A percentile compares a stretch with the other conserved stretches of the same genome.
phyloP scores from a whole-genome alignment of 805 yeast species.

The Kluyveromyces aestuarii region DNA sequence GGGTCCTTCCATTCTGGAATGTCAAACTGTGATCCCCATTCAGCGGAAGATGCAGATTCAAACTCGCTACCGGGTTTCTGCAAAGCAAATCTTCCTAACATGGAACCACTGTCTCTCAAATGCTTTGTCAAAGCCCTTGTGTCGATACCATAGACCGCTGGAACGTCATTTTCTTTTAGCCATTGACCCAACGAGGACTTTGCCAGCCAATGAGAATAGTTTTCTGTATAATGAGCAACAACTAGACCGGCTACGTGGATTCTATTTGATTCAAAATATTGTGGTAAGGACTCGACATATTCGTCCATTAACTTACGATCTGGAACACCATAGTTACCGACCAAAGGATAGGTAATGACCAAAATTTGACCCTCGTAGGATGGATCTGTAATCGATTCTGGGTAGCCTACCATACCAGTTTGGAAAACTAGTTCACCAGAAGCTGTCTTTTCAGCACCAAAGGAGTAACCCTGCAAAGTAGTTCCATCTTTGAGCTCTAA shows the following conservation, averaged over 20 bases:
- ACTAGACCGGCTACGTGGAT: constrained; percentile 96
- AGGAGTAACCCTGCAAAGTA: constrained; percentile 88
- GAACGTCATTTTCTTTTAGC: constrained; percentile 85
- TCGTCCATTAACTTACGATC: constrained; percentile 73
- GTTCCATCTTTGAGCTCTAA: constrained; percentile 84
- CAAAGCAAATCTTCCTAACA: constrained; percentile 78
- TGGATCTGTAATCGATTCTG: constrained; percentile 96
- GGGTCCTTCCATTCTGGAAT: constrained; percentile 92
- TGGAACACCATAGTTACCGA: constrained; percentile 99
- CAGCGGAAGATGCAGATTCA: constrained; percentile 25
- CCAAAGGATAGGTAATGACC: constrained; percentile 92
- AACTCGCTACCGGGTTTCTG: constrained; percentile 35
- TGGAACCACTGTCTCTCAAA: constrained; percentile 87
- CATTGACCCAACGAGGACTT: constrained; percentile 85
- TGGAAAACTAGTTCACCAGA: constrained; percentile 99
- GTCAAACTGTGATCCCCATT: constrained; percentile 58
- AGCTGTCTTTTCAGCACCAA: constrained; percentile 81
- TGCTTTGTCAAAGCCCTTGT: constrained; percentile 91
- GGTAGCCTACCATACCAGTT: constrained; percentile 99
- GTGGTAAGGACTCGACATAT: constrained; percentile 66
- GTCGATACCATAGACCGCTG: constrained; percentile 97
- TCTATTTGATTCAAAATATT: constrained; percentile 83
- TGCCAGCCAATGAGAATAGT: constrained; percentile 90
- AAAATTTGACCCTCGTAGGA: constrained; percentile 96
- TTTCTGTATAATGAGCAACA: constrained; percentile 94